Percentiles rank a stretch among this genome's conserved stretches.
These are phyloP conservation scores for Picochlorum sp. DNA, from an alignment of 139 green algal species.

Conservation along the genomic window DNA sequence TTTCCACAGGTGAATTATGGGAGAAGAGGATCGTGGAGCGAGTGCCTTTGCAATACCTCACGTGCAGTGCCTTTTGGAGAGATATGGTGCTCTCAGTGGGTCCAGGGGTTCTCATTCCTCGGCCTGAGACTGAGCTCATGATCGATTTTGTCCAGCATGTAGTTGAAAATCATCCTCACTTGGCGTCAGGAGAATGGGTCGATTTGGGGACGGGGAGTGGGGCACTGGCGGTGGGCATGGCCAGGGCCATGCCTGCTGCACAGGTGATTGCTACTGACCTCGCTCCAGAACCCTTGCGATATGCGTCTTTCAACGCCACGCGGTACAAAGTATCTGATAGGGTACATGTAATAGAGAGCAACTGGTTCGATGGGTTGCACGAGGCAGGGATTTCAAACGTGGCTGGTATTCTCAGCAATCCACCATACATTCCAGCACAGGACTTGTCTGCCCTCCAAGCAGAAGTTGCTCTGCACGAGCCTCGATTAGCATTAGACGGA, in stretches of 20 bases:
- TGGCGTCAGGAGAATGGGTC: slow-evolving; percentile 50
- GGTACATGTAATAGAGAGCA: slow-evolving; percentile 43
- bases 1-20: slow-evolving; percentile 22
- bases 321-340: slow-evolving; percentile 10
- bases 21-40: slow-evolving; percentile 43
- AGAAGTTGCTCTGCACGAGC: slow-evolving; percentile 63
- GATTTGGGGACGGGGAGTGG: slow-evolving; percentile 90
- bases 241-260: slow-evolving; percentile 31
- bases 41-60: slow-evolving; percentile 86
- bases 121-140: slow-evolving; percentile 86
- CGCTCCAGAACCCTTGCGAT: slow-evolving; percentile 35
- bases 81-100: slow-evolving; percentile 47
- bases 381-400: slow-evolving; percentile 28
- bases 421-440: slow-evolving; percentile 75
- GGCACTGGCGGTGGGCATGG: slow-evolving; percentile 70
- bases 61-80: slow-evolving; percentile 68
- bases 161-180: slow-evolving; percentile 10
- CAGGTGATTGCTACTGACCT: slow-evolving; percentile 61
- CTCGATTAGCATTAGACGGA: slow-evolving; percentile 68
- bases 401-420: slow-evolving; percentile 83
- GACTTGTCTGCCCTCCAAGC: slow-evolving; percentile 54
- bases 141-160: slow-evolving; percentile 55
- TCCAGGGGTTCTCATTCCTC: slow-evolving; percentile 80
- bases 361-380: slow-evolving; percentile 63
- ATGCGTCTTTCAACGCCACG: slow-evolving; percentile 49